A percentile compares a stretch with the other conserved stretches of the same genome.
These are phyloP conservation scores for Sphagnum fallax DNA, from an alignment of 228 moss, liverwort and hornwort genomes.

Conservation along the genomic window DNA sequence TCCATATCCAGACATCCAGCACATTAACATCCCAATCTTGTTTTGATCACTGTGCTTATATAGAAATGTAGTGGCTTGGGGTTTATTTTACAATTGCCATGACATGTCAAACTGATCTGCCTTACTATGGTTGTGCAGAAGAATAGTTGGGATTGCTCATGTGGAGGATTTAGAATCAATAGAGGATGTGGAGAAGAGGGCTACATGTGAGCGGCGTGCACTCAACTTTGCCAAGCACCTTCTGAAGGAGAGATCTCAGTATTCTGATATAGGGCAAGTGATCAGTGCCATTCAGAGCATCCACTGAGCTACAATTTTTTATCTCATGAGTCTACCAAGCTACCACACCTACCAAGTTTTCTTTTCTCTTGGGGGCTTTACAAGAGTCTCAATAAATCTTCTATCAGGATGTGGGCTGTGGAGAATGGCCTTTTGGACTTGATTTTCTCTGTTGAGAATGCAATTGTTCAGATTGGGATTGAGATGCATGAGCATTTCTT, in stretches of 20 bases:
- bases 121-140: conserved; percentile 14
- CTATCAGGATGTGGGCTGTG: no score
- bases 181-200: conserved; percentile 37
- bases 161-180: conserved; percentile 90
- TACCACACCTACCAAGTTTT: no score
- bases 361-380: no score
- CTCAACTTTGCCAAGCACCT: conserved; percentile 64
- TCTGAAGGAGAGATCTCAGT: conserved; percentile 50
- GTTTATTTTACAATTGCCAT: background rate
- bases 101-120: background rate
- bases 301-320: no score
- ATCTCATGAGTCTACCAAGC: no score
- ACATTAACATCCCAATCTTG: background rate
- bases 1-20: background rate
- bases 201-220: conserved; percentile 68
- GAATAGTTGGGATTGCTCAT: conserved; percentile 85
- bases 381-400: no score
- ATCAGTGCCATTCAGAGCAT: conserved; percentile 9
- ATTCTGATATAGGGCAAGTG: conserved; percentile 48
- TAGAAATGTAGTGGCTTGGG: background rate
- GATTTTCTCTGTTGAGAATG: no score
- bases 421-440: no score
- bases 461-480: no score
- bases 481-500: no score
- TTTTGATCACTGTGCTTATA: background rate